Percentiles rank a stretch among this genome's conserved stretches.
These are phyloP conservation scores for Populus davidiana DNA, from an alignment of 345 rosid species.

Conservation along the genomic window DNA sequence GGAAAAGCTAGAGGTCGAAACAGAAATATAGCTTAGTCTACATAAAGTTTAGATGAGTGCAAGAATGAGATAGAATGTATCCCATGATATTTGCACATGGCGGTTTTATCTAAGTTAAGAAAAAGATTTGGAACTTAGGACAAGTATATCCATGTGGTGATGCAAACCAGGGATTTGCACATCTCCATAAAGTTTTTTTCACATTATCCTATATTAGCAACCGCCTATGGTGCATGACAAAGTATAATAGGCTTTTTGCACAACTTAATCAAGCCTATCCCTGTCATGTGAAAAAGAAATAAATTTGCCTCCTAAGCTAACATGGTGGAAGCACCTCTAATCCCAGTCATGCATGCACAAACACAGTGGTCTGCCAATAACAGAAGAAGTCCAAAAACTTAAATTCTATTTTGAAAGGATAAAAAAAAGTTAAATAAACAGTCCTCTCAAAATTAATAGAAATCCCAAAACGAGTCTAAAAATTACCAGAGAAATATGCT, in stretches of 20 bases:
- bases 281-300: background rate
- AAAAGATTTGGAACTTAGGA: background rate
- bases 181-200: background rate
- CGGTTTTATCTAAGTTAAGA: background rate
- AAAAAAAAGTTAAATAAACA: background rate
- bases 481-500: constrained; percentile 10
- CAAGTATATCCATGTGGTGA: background rate
- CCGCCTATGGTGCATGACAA: background rate
- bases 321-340: background rate
- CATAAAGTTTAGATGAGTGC: background rate
- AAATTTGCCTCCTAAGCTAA: background rate
- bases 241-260: background rate
- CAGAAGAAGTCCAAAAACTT: background rate
- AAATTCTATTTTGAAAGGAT: background rate
- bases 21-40: background rate
- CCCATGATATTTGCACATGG: background rate
- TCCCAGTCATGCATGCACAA: background rate
- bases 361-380: background rate
- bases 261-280: no score
- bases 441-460: constrained; percentile 1
- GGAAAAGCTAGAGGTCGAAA: background rate
- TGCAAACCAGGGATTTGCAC: background rate
- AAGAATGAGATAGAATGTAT: background rate
- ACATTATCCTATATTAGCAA: no score
- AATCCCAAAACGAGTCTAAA: background rate